Base-by-base conservation (phyloP, 73 alveolate genomes). In the Tetrahymena thermophila region DNA sequence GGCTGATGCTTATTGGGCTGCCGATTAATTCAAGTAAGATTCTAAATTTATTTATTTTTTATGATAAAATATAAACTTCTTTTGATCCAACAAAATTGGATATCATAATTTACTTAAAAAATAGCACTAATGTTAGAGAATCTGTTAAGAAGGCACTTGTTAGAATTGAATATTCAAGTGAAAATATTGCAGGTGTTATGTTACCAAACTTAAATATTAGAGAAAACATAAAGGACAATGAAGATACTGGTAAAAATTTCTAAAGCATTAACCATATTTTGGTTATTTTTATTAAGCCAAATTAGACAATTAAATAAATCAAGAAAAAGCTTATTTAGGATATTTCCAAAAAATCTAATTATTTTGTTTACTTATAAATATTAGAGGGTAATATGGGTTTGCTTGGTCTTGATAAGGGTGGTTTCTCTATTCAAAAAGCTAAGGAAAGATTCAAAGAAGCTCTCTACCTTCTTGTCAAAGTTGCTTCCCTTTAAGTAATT, bases 341-440 rank as follows among this genome's bases (percentile, higher is more conserved):
- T 50, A 50, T 50, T 50, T 50, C 83, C 28, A 19, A 50, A 50
- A 95, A 84, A 55, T 56, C 50, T 94, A 85, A 50, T 40, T 93
- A 37, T 84, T 84, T 56, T 85, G 23, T 9, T 71, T 71, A 71
- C n/a, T 98, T 96, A 15, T 96, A 93, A 38, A 97, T 93, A 42
- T 94, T 96, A 38, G 96, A 95, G 35, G 98, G 96, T 50, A 98
- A 98, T 71, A 94, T 97, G 94, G 93, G 96, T 71, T 95, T 95
- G 96, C 94, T 98, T 38, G 99, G 99, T 40, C 97, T 98, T 84
- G 98, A 98, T 93, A 98, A 99, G 94, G 99, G 99, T 94, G 99
- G 99, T 37, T 96, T 96, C 94, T 98, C 99, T 43, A 98, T 98
- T 57, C 97, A 96, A 93, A 97, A 97, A 85, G 97, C 98, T 94